These are phyloP conservation scores for Dendrobium huoshanense DNA, from an alignment of 106 monocot species.

Conservation along the genomic window DNA sequence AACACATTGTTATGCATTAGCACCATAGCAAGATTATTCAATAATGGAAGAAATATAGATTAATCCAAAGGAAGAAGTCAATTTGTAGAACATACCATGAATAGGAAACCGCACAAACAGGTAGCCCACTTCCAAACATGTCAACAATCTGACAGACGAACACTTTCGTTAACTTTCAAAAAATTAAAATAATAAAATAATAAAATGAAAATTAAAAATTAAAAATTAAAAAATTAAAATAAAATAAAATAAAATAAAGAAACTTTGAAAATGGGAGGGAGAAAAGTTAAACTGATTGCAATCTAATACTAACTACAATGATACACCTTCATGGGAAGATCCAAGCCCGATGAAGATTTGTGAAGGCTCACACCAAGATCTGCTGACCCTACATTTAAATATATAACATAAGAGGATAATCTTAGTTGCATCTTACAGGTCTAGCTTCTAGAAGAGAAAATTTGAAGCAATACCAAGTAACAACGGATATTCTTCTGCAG, in stretches of 20 bases:
- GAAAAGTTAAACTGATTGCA: neutral
- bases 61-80: neutral
- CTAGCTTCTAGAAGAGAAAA: conserved; percentile 2
- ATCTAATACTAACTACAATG: neutral
- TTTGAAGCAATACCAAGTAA: conserved; percentile 50
- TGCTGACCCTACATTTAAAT: conserved; percentile 66
- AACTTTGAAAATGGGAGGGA: neutral
- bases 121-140: conserved; percentile 96
- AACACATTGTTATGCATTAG: conserved; percentile 6
- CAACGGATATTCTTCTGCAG: conserved; percentile 84
- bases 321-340: conserved; percentile 94
- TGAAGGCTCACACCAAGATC: conserved; percentile 90
- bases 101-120: conserved; percentile 84
- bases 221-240: too few relatives aligned
- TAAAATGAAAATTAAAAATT: too few relatives aligned
- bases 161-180: neutral
- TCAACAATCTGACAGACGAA: conserved; percentile 63
- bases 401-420: neutral
- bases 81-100: conserved; percentile 59
- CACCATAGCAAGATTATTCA: neutral
- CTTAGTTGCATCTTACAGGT: conserved; percentile 1
- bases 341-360: conserved; percentile 92
- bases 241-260: too few relatives aligned
- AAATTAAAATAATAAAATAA: too few relatives aligned
- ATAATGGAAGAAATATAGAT: neutral